Conservation (phyloP, 345 rosid genomes). For the Lepidium aucheri region DNA sequence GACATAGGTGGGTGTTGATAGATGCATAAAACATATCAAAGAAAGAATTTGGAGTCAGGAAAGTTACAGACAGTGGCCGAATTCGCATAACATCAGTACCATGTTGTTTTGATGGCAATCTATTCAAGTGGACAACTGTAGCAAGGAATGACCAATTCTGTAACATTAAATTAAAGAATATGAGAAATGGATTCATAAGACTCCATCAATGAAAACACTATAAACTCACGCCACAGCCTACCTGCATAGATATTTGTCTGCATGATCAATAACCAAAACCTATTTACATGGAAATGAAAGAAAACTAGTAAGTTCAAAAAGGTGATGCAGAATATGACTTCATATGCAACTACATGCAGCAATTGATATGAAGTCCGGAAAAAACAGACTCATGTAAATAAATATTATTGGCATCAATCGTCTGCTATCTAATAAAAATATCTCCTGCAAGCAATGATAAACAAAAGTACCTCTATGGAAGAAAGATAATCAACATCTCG, state of each 20-base stretch:
- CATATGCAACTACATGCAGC: no score
- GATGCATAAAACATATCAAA: not conserved
- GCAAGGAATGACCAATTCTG: slow-evolving; percentile 77
- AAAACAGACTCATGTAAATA: not conserved
- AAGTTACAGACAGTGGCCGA: slow-evolving; percentile 52
- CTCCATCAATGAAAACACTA: not conserved
- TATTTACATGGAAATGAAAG: slow-evolving; percentile 24
- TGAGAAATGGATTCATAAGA: not conserved
- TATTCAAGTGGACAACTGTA: slow-evolving; percentile 56
- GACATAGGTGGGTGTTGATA: not conserved
- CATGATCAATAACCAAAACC: slow-evolving; percentile 90
- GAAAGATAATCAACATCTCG: slow-evolving; percentile 76
- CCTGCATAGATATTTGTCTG: slow-evolving; percentile 94
- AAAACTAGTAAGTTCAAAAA: slow-evolving; percentile 3
- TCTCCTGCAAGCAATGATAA: slow-evolving; percentile 9
- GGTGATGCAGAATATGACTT: not conserved
- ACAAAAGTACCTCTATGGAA: slow-evolving; percentile 70
- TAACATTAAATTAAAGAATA: slow-evolving; percentile 18
- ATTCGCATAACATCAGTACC: slow-evolving; percentile 89
- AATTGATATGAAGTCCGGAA: not conserved
- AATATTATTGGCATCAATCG: not conserved
- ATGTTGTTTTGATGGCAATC: slow-evolving; percentile 66
- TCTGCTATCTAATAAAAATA: not conserved
- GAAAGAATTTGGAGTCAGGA: not conserved
- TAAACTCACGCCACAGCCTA: slow-evolving; percentile 26